Evolutionary conservation across 129 eudicot species (phyloP), one percentile per base, ranked within the genome.

Genomic region (Calendula officinalis): DNA sequence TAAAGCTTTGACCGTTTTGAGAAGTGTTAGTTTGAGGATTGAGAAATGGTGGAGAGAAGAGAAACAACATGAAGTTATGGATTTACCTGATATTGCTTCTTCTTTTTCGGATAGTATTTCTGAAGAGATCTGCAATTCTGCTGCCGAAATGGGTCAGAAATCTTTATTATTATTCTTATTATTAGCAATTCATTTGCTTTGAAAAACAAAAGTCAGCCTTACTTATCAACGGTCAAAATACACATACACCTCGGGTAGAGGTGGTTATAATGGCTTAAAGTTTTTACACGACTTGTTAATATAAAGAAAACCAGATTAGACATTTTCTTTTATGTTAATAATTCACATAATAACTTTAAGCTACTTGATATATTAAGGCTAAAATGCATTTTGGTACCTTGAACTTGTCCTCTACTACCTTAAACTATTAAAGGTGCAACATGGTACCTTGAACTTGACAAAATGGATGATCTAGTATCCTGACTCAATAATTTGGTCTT

Each of bases 11-110:
- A 67, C 91, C n/a, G 98, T 92, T 16, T 63, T 91, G 64, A 83
- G 96, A 78, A 91, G 82, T 68, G 95, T 85, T 10, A 91, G 98
- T 69, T 51, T 92, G 69, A 88, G 96, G 60, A 92, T 92, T n/a
- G 98, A 92, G 80, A 81, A 74, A 66, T 85, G 95, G 96, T 88
- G 98, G 91, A 85, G 98, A 57, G 98, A 92, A 68, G 91, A 88
- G 82, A 88, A 85, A 76, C 76, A 67, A 40, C 82, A 83, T 33
- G 95, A 88, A 68, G 80, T 73, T 15, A 75, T 88, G 83, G 95
- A 88, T 49, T 85, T 92, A n/a, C 77, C 85, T 0, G 83, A 75
- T 60, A 79, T 92, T 11, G 86, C 96, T 12, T 83, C 91, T 39
- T 85, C 96, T 13, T 85, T 75, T 45, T 38, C 88, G 0, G 96